Evolutionary conservation across 768 basidiomycete species (phyloP), one percentile per base, ranked within the genome.

Genomic region (Chiua virens): DNA sequence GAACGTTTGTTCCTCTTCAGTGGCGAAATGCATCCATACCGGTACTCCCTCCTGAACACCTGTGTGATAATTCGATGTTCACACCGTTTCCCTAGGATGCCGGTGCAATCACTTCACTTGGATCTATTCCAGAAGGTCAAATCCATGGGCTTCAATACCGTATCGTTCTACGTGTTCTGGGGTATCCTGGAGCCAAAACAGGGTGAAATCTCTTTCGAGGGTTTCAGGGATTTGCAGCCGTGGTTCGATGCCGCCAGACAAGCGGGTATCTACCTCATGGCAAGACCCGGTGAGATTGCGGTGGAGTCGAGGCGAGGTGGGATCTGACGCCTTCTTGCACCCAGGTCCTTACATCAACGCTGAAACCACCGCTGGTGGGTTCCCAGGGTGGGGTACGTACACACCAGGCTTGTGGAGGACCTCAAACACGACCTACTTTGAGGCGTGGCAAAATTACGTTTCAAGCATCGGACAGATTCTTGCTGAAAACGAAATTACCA

Each of bases 71-170:
- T 37, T 40, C n/a, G 7, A 38, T 5, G 21, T 25, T 53, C 21
- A 46, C 38, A 17, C 22, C 23, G 10, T 20, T 32, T 21, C 23
- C 27, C 15, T 30, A 65, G 65, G 40, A 58, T 65, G 41, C 79
- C 79, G 3, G 69, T 75, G 45, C 72, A 72, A 18, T 61, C 63
- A 1, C 57, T 65, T 40, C 8, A 64, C 43, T 67, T 70, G 15
- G 85, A 86, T 58, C 67, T 86, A 45, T 77, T 86, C 74, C 63
- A 86, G 56, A 86, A 86, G 58, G 66, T 83, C 48, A 83, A 80
- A 55, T 82, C 80, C 27, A 55, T 59, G 60, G 62, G 62, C 17
- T 62, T 64, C 13, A 64, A 64, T 32, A 52, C 22, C 5, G 78
- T 86, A 37, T 82, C 80, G 3, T 80, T 79, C 65, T 82, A 80